Evolutionary conservation across 1,139 yeast species (phyloP).

Genomic region (Diutina mesorugosa): DNA sequence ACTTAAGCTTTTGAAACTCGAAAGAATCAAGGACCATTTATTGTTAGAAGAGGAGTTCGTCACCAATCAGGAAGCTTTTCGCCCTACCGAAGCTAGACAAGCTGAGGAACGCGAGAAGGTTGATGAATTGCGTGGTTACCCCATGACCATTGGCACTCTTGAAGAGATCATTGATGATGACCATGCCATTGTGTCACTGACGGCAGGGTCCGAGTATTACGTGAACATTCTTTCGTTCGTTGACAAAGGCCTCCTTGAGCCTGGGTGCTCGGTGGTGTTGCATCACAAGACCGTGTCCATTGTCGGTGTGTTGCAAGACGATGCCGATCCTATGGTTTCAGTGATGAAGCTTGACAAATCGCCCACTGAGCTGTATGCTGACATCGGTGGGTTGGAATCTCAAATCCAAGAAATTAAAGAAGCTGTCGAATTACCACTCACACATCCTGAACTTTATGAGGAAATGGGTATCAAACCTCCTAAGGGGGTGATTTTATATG

Average conservation of each 20-base stretch:
- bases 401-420: slow-evolving; percentile 98
- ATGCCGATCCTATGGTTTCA: slow-evolving; percentile 94
- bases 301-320: slow-evolving; percentile 93
- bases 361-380: slow-evolving; percentile 94
- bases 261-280: slow-evolving; percentile 92
- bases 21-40: slow-evolving; percentile 91
- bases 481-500: slow-evolving; percentile 94
- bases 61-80: slow-evolving; percentile 85
- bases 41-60: slow-evolving; percentile 94
- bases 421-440: slow-evolving; percentile 91
- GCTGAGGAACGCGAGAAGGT: slow-evolving; percentile 92
- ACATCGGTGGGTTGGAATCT: slow-evolving; percentile 91
- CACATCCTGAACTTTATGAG: slow-evolving; percentile 95
- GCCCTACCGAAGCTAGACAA: slow-evolving; percentile 93
- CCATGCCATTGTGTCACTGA: slow-evolving; percentile 93
- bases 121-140: slow-evolving; percentile 92
- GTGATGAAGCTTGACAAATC: slow-evolving; percentile 97
- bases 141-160: slow-evolving; percentile 91
- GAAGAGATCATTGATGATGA: slow-evolving; percentile 98
- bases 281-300: slow-evolving; percentile 93
- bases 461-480: slow-evolving; percentile 99
- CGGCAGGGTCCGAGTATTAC: slow-evolving; percentile 95
- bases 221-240: slow-evolving; percentile 96
- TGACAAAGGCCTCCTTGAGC: slow-evolving; percentile 90
- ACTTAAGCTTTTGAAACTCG: slow-evolving; percentile 79